Percentiles rank a stretch among this genome's conserved stretches.
These are phyloP conservation scores for Myxozyma udenii DNA, from an alignment of 805 yeast species.

Conservation along the genomic window DNA sequence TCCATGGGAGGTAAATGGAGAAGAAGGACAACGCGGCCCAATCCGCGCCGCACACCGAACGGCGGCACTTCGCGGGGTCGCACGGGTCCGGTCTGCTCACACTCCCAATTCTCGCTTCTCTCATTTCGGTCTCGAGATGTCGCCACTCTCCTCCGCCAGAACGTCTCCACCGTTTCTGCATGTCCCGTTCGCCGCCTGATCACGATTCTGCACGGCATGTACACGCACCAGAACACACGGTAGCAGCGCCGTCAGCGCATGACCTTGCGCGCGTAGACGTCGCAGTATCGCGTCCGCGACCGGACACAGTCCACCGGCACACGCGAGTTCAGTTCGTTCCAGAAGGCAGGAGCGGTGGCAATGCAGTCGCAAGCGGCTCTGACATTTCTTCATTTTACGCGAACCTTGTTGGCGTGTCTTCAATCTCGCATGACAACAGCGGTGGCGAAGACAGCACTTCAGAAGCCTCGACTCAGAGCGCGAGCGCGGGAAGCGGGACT, in stretches of 20 bases:
- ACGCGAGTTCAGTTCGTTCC: slow-evolving; percentile 19
- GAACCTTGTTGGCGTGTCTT: slow-evolving; percentile 16
- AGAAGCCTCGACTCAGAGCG: not conserved
- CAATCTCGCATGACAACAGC: not conserved
- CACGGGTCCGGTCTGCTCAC: no score
- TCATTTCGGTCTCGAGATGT: no score
- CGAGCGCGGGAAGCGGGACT: not conserved
- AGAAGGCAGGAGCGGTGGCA: slow-evolving; percentile 5
- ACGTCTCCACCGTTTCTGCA: no score
- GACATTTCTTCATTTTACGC: slow-evolving; percentile 14
- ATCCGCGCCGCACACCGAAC: slow-evolving; percentile 49
- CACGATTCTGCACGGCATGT: no score
- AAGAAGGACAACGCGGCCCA: slow-evolving; percentile 73
- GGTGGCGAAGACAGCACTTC: not conserved
- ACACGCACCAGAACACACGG: no score
- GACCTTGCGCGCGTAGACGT: not conserved
- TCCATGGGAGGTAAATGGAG: slow-evolving; percentile 83
- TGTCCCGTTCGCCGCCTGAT: no score
- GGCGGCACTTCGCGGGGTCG: slow-evolving; percentile 73
- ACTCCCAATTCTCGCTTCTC: no score
- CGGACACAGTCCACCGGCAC: slow-evolving; percentile 12
- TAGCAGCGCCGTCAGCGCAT: no score
- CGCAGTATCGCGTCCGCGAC: not conserved
- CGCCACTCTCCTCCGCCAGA: no score
- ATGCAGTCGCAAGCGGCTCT: not conserved